These are phyloP conservation scores for Didymellaceae sp. DNA, from an alignment of 2,329 filamentous ascomycete species.

Conservation along the genomic window DNA sequence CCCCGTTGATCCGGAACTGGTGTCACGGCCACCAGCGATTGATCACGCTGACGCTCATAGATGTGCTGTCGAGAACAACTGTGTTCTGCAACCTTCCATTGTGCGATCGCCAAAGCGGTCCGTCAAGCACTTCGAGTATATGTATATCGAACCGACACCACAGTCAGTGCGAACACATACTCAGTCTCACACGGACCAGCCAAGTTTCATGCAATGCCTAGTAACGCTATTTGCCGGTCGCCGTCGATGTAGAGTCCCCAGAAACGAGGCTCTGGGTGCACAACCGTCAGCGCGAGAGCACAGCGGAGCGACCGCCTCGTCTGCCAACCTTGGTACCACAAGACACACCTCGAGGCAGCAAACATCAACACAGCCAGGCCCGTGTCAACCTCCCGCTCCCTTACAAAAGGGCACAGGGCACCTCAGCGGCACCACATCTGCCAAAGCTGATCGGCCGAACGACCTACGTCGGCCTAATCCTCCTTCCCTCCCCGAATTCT, in stretches of 20 bases:
- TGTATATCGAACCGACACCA: background rate
- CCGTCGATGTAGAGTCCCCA: background rate
- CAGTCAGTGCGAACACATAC: background rate
- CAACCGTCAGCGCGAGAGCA: background rate
- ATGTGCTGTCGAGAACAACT: background rate
- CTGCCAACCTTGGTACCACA: too few species aligned
- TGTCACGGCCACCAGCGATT: background rate
- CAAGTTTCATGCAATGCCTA: conserved; percentile 9
- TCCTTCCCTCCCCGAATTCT: too few species aligned
- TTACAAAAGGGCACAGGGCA: too few species aligned
- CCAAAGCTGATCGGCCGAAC: too few species aligned
- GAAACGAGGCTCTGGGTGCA: background rate
- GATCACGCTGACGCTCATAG: background rate
- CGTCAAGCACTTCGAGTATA: too few species aligned
- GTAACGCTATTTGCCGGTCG: conserved; percentile 22
- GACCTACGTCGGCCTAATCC: too few species aligned
- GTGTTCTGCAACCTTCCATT: background rate
- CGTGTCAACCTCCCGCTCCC: too few species aligned
- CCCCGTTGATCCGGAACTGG: background rate
- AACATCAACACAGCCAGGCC: too few species aligned
- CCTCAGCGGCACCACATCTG: too few species aligned
- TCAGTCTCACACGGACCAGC: background rate
- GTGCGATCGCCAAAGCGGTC: background rate
- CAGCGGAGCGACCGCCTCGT: too few species aligned
- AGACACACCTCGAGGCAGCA: too few species aligned